Conservation (phyloP, 2,329 filamentous ascomycete genomes). For the Dactylellina parvicollis region DNA sequence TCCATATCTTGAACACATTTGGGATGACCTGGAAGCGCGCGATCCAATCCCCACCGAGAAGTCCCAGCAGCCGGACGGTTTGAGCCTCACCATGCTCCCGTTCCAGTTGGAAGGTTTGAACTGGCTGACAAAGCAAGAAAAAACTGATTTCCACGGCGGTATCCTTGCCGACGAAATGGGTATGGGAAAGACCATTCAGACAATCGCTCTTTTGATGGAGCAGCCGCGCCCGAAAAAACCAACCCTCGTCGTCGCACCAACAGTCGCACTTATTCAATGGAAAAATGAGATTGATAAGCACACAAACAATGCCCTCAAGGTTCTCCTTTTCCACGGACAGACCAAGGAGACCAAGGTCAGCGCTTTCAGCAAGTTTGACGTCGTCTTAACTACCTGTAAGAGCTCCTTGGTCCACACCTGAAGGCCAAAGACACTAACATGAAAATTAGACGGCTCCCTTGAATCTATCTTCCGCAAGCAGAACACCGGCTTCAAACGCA, state of each 20-base stretch:
- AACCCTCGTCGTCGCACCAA: constrained; percentile 87
- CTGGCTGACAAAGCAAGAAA: constrained; percentile 94
- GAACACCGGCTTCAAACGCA: constrained; percentile 85
- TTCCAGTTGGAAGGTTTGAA: constrained; percentile 93
- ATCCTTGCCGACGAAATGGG: constrained; percentile 98
- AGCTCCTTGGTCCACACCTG: constrained; percentile 57
- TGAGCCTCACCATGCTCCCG: constrained; percentile 84
- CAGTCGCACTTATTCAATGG: constrained; percentile 97
- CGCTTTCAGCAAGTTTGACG: constrained; percentile 83
- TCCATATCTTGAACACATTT: constrained; percentile 84
- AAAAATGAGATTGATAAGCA: constrained; percentile 80
- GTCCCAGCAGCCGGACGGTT: constrained; percentile 77
- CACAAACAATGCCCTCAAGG: constrained; percentile 88
- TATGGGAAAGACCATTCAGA: constrained; percentile 97
- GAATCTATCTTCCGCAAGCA: constrained; percentile 94
- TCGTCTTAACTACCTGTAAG: constrained; percentile 98
- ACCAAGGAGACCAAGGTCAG: constrained; percentile 78
- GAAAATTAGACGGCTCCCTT: constrained; percentile 68
- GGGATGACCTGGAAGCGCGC: constrained; percentile 76
- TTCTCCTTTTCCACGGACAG: constrained; percentile 88
- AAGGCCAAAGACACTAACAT: constrained; percentile 16
- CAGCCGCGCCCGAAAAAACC: constrained; percentile 73
- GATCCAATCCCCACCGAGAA: constrained; percentile 72
- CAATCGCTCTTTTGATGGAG: constrained; percentile 97
- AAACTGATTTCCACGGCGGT: constrained; percentile 84